A percentile compares a stretch with the other conserved stretches of the same genome.
phyloP scores from a whole-genome alignment of 805 yeast genomes.

The Yarrowia yakushimensis region DNA sequence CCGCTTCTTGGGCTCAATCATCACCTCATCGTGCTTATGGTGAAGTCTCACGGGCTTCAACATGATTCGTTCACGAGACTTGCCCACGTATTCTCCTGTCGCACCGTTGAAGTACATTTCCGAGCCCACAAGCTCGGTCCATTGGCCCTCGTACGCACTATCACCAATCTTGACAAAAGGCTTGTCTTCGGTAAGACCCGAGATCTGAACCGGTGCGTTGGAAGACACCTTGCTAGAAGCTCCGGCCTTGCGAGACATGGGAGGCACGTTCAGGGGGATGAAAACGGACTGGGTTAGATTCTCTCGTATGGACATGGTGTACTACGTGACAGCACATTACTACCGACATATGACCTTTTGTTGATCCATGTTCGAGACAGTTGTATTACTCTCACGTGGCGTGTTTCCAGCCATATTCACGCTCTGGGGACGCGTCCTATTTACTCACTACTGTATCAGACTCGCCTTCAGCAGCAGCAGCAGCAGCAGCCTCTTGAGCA shows the following conservation, averaged over 20 bases:
- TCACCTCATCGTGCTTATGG: slow-evolving; percentile 19
- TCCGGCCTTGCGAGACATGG: slow-evolving; percentile 4
- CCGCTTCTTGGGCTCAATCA: slow-evolving; percentile 10
- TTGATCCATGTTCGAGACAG: not conserved
- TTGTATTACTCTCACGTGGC: not conserved
- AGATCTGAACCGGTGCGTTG: slow-evolving; percentile 47
- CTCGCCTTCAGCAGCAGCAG: slow-evolving; percentile 7
- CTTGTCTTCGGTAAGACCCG: slow-evolving; percentile 52
- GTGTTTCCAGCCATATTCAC: not conserved
- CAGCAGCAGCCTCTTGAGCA: slow-evolving; percentile 24
- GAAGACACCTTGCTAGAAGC: slow-evolving; percentile 37
- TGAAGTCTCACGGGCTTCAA: slow-evolving; percentile 28
- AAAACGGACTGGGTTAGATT: slow-evolving; percentile 42
- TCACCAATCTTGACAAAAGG: slow-evolving; percentile 60
- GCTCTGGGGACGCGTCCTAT: not conserved
- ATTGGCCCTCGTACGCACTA: slow-evolving; percentile 63
- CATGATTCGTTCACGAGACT: slow-evolving; percentile 32
- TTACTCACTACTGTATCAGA: slow-evolving; percentile 26
- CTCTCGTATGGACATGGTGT: not conserved
- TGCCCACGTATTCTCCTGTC: slow-evolving; percentile 35
- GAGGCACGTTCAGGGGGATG: slow-evolving; percentile 50
- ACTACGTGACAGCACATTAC: not conserved
- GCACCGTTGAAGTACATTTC: slow-evolving; percentile 46
- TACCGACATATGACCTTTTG: not conserved
- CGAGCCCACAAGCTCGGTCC: slow-evolving; percentile 79